Evolutionary conservation across 352 stramenopile genomes (phyloP).

Genomic region (Blastocystis sp.): DNA sequence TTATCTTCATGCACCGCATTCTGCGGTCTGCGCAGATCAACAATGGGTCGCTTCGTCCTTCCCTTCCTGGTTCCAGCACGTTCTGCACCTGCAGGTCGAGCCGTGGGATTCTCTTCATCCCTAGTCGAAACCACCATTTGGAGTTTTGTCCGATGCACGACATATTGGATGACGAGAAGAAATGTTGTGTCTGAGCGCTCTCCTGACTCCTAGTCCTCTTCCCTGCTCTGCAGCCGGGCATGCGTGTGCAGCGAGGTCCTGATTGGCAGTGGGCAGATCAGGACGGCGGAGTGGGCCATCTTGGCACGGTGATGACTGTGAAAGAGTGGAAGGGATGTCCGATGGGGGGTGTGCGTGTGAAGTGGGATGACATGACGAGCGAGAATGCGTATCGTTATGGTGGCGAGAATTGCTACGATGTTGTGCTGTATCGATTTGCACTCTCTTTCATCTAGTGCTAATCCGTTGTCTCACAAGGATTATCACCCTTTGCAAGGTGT

Average conservation of each 20-base stretch:
- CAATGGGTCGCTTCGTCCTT: slow-evolving; percentile 14
- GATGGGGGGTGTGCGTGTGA: neutral
- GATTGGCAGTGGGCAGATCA: slow-evolving; percentile 62
- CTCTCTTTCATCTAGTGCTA: neutral
- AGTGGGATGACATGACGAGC: slow-evolving; percentile 33
- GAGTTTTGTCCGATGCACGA: slow-evolving; percentile 59
- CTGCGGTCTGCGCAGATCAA: slow-evolving; percentile 61
- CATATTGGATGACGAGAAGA: slow-evolving; percentile 60
- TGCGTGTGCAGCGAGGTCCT: slow-evolving; percentile 55
- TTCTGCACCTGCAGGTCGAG: slow-evolving; percentile 57
- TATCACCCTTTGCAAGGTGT: slow-evolving; percentile 32
- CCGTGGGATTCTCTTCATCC: neutral
- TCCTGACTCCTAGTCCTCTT: slow-evolving; percentile 26
- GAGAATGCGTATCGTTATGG: slow-evolving; percentile 58
- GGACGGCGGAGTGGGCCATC: slow-evolving; percentile 47
- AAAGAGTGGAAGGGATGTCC: slow-evolving; percentile 55
- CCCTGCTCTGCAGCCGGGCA: neutral
- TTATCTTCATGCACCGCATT: slow-evolving; percentile 61
- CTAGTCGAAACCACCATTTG: slow-evolving; percentile 53
- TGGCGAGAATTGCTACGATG: slow-evolving; percentile 58
- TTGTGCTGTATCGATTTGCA: neutral
- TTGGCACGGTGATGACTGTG: slow-evolving; percentile 32
- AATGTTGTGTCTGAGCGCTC: neutral
- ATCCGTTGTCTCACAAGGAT: slow-evolving; percentile 51
- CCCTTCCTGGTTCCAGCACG: neutral